Evolutionary conservation across 2,329 filamentous ascomycete genomes (phyloP), one percentile per base, ranked within the genome.

Genomic region (Pseudogymnoascus sp.): DNA sequence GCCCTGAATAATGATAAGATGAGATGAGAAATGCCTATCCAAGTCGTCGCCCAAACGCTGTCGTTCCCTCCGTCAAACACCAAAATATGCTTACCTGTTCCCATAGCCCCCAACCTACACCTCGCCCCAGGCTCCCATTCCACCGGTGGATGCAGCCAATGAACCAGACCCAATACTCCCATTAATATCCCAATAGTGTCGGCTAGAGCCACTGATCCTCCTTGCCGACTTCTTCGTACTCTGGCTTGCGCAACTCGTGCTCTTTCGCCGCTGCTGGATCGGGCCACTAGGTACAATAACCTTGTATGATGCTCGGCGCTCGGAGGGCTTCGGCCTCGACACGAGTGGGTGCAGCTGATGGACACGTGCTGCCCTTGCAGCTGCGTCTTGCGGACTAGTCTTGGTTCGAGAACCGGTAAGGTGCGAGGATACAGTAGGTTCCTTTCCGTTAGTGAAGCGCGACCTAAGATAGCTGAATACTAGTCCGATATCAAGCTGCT

Each of bases 151-250:
- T 1, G 84, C 85, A 73, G 90, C 84, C 65, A 87, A 80, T 67
- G 87, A 90, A 3, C 88, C 88, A 62, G 89, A 93, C 1, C 89
- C 90, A 23, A 91, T 83, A 87, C 92, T 5, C 86, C 89, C 25
- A 8, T 91, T 91, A 67, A 96, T 85, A 73, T 96, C 93, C 93
- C 93, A 97, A 74, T 96, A 97, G 72, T 96, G 91, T 61, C 91
- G 80, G 52, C 87, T 90, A 49, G 89, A 93, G 35, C 85, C 83
- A 67, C 85, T 88, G 69, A 86, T 90, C 61, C 83, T 80, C 69
- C 82, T 81, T 40, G 85, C 87, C 35, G 85, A 90, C 68, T 88
- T 86, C 73, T 88, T 88, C 6, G 90, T 91, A 74, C 90, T 96
- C 76, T 96, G 91, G 71, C 90, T 96, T 3, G 91, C 91, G 74